phyloP scores from a whole-genome alignment of 495 filamentous ascomycete species.

The Aspergillus funiculosus region DNA sequence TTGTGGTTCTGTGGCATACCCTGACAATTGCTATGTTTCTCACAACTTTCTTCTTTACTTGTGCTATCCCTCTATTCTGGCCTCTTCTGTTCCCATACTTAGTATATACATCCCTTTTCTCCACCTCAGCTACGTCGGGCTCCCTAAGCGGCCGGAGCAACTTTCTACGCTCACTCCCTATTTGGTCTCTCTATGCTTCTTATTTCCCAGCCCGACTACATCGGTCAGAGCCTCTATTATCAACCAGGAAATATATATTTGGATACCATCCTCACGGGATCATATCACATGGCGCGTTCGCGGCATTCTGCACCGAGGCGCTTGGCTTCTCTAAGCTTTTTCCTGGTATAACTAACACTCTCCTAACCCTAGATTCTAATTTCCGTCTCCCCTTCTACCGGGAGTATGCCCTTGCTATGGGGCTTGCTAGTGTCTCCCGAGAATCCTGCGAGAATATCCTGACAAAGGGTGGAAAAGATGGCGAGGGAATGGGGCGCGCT shows the following conservation, averaged over 20 bases:
- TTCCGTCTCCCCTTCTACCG: slow-evolving; percentile 92
- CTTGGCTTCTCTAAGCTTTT: slow-evolving; percentile 85
- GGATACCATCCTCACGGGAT: slow-evolving; percentile 98
- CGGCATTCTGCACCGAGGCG: slow-evolving; percentile 85
- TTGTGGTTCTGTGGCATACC: slow-evolving; percentile 79
- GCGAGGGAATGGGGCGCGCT: slow-evolving; percentile 87
- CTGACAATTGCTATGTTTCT: slow-evolving; percentile 70
- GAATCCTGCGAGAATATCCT: slow-evolving; percentile 87
- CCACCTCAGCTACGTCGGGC: slow-evolving; percentile 67
- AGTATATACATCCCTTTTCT: slow-evolving; percentile 71
- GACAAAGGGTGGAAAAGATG: slow-evolving; percentile 65
- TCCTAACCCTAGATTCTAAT: slow-evolving; percentile 85
- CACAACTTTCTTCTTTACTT: slow-evolving; percentile 84
- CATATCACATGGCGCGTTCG: slow-evolving; percentile 91
- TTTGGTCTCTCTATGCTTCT: slow-evolving; percentile 85
- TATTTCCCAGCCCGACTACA: slow-evolving; percentile 91
- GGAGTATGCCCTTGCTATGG: slow-evolving; percentile 83
- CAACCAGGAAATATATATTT: slow-evolving; percentile 92
- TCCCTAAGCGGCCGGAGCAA: slow-evolving; percentile 65
- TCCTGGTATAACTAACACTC: slow-evolving; percentile 88
- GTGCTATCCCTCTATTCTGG: slow-evolving; percentile 86
- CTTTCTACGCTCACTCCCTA: slow-evolving; percentile 61
- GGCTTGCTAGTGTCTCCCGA: slow-evolving; percentile 80
- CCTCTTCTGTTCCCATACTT: slow-evolving; percentile 88
- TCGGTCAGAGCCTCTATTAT: slow-evolving; percentile 66